Evolutionary conservation across 2,329 filamentous ascomycete genomes (phyloP).

Genomic region (Acarospora socialis): DNA sequence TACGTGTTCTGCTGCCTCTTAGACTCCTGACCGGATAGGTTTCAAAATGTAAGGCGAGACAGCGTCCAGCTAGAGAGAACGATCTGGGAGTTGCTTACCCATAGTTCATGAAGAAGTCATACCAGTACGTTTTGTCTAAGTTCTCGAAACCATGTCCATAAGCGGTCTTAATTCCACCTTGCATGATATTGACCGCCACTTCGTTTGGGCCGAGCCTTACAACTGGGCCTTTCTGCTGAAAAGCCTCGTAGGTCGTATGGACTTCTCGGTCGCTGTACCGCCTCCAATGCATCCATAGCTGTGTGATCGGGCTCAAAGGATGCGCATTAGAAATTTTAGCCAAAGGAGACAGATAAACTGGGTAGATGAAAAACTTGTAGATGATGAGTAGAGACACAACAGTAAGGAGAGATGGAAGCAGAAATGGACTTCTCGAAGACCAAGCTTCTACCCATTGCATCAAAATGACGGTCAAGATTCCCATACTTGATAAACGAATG

Average conservation of each 20-base stretch:
- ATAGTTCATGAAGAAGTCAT: constrained; percentile 53
- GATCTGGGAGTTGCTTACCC: constrained; percentile 39
- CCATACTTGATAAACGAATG: no score
- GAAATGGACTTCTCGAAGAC: no score
- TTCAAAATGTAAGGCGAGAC: no score
- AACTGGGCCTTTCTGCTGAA: constrained; percentile 40
- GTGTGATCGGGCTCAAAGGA: constrained; percentile 43
- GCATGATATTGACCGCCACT: constrained; percentile 49
- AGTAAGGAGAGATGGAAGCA: no score
- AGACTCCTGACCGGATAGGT: no score
- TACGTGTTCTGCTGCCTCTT: no score
- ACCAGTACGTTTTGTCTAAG: constrained; percentile 57
- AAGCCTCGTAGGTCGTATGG: constrained; percentile 39
- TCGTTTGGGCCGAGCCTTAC: constrained; percentile 49
- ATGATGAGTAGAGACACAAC: constrained; percentile 11
- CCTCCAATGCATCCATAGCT: constrained; percentile 47
- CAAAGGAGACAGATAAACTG: constrained; percentile 41
- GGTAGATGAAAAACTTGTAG: constrained; percentile 18
- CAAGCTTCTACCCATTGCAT: no score
- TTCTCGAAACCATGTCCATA: constrained; percentile 56
- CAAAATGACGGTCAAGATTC: no score
- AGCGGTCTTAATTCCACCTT: constrained; percentile 40
- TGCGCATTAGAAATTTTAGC: constrained; percentile 49
- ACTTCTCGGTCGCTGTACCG: constrained; percentile 44
- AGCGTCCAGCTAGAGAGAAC: no score